Base-by-base conservation (phyloP, 208 protist genomes). In the Trypanosoma boissoni region DNA sequence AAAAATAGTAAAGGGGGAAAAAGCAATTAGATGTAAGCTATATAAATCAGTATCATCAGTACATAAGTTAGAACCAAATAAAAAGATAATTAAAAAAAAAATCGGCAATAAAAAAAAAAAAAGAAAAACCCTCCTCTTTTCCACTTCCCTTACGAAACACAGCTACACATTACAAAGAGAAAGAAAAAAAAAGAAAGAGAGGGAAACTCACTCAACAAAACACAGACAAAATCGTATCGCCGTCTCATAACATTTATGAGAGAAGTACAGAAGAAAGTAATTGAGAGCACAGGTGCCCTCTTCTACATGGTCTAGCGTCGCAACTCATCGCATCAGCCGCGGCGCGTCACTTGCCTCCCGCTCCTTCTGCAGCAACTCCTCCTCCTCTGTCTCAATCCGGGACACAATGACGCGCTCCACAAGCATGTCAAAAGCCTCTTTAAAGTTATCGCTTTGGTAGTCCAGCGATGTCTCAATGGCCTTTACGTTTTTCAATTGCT, bases 391-490 rank as follows among this genome's bases (percentile, higher is more conserved):
- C 37, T 79, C 70, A 65, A 82, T 77, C n/a, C 76, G 75, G 1
- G 68, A 61, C 0, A 79, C 44, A 7, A 89, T 68, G 51, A 92
- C 82, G 21, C 65, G 72, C 68, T 92, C 82, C 23, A 96, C 76
- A 0, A 96, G 64, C 29, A 73, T 71, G 39, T 94, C 89, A 70
- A 96, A 96, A 0, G 81, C 89, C n/a, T 83, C 77, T 68, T 94
- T 93, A 65, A 92, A 96, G 73, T 96, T 96, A 24, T 92, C 84
- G 48, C 80, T 88, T 21, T 86, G 73, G 61, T 86, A 93, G 60
- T 96, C 89, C 34, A 96, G 76, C 4, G 89, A 96, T 21, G 84
- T 93, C 58, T 89, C 80, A 20, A 96, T n/a, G 4, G 76, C 73
- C 29, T 72, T 75, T 2, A 92, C 70, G 26, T 83, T 77, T 58